Percentiles rank a stretch among this genome's conserved stretches.
phyloP scores from a whole-genome alignment of 2,329 filamentous ascomycete genomes.

The Bipolaris sorokiniana region DNA sequence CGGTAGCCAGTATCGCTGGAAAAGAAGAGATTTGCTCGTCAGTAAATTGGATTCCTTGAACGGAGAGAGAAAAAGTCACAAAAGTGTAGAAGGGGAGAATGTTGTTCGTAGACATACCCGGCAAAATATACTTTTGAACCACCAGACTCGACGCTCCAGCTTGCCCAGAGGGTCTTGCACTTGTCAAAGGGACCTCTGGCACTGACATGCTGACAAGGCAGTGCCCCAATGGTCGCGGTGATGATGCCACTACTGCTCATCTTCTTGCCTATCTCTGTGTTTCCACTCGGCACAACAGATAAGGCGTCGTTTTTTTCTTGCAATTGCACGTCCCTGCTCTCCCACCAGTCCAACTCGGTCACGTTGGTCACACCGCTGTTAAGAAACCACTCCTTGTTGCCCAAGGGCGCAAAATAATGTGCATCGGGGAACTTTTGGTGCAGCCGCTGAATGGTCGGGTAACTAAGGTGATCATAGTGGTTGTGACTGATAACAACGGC shows the following conservation, averaged over 20 bases:
- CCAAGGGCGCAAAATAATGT: slow-evolving; percentile 87
- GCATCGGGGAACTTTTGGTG: slow-evolving; percentile 73
- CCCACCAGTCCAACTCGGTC: slow-evolving; percentile 96
- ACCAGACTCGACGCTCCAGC: slow-evolving; percentile 78
- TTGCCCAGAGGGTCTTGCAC: slow-evolving; percentile 81
- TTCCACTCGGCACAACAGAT: slow-evolving; percentile 9
- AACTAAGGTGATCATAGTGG: slow-evolving; percentile 91
- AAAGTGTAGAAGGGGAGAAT: neutral
- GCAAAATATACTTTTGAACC: slow-evolving; percentile 84
- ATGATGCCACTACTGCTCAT: slow-evolving; percentile 55
- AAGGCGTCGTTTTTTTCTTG: slow-evolving; percentile 10
- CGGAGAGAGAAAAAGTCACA: neutral
- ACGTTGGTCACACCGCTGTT: slow-evolving; percentile 73
- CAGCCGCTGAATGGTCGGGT: slow-evolving; percentile 74
- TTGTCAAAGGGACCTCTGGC: slow-evolving; percentile 73
- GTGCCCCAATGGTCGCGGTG: slow-evolving; percentile 73
- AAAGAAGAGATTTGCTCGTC: slow-evolving; percentile 17
- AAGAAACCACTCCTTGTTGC: slow-evolving; percentile 82
- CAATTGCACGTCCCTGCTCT: slow-evolving; percentile 75
- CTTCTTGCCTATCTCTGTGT: slow-evolving; percentile 2
- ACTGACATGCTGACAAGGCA: slow-evolving; percentile 84
- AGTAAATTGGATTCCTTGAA: neutral
- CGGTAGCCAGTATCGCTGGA: slow-evolving; percentile 88
- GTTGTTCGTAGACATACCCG: slow-evolving; percentile 52
- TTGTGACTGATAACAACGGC: slow-evolving; percentile 82